phyloP scores from a whole-genome alignment of 1,139 yeast species.

The Lodderomyces margitis region DNA sequence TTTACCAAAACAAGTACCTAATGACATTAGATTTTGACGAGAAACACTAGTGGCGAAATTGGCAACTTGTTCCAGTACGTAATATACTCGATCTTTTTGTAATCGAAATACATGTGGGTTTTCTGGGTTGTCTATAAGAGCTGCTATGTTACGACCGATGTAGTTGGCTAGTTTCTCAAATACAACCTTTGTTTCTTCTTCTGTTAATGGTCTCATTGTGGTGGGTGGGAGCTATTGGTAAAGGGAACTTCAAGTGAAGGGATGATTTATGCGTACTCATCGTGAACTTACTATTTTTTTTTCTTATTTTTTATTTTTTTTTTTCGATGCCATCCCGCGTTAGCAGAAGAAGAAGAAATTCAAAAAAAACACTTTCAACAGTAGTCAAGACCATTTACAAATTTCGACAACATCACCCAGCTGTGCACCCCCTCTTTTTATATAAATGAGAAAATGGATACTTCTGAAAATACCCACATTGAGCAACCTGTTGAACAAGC shows the following conservation, averaged over 20 bases:
- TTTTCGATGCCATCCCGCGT: too few species aligned
- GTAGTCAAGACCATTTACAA: too few species aligned
- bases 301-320: not conserved
- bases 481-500: not conserved
- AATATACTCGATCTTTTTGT: constrained; percentile 95
- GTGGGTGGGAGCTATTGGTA: constrained; percentile 2
- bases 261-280: too few species aligned
- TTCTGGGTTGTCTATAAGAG: constrained; percentile 81
- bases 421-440: not conserved
- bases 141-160: constrained; percentile 90
- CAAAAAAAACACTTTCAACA: too few species aligned
- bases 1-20: constrained; percentile 92
- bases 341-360: too few species aligned
- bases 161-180: constrained; percentile 95
- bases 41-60: constrained; percentile 88
- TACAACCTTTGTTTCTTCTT: constrained; percentile 93
- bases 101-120: constrained; percentile 93
- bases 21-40: constrained; percentile 83
- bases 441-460: constrained; percentile 1
- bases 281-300: too few species aligned
- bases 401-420: not conserved
- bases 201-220: constrained; percentile 89
- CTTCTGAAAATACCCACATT: constrained; percentile 1
- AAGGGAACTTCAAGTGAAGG: too few species aligned
- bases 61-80: constrained; percentile 80